phyloP scores from a whole-genome alignment of 2,329 filamentous ascomycete genomes.

The Fusarium albidum region DNA sequence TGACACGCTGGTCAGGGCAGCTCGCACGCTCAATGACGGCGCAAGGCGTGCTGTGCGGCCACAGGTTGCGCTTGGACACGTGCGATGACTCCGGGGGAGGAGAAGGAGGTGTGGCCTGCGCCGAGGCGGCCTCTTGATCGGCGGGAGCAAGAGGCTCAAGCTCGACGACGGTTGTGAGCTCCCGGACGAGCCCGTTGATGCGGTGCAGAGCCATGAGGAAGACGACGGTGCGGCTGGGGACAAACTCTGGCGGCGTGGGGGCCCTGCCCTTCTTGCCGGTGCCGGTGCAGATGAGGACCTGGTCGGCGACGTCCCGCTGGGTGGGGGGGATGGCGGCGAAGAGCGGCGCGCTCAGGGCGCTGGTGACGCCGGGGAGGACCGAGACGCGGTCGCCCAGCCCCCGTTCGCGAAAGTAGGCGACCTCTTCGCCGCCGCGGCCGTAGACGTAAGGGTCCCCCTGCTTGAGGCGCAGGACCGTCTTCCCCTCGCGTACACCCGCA shows the following conservation, averaged over 20 bases:
- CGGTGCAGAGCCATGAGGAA: conserved; percentile 96
- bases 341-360: conserved; percentile 83
- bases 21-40: conserved; percentile 93
- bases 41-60: conserved; percentile 83
- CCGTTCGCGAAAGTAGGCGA: conserved; percentile 78
- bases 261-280: conserved; percentile 90
- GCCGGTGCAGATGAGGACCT: conserved; percentile 95
- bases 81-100: conserved; percentile 20
- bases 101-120: conserved; percentile 21
- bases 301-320: conserved; percentile 88
- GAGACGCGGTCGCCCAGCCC: conserved; percentile 70
- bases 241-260: conserved; percentile 82
- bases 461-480: conserved; percentile 88
- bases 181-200: conserved; percentile 75
- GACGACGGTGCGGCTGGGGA: conserved; percentile 81
- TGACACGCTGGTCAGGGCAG: conserved; percentile 92
- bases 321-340: conserved; percentile 90
- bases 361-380: conserved; percentile 91
- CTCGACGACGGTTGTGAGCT: conserved; percentile 64
- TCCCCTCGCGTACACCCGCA: conserved; percentile 69
- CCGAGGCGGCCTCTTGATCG: conserved; percentile 31
- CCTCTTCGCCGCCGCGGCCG: conserved; percentile 92
- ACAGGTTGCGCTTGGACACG: conserved; percentile 54
- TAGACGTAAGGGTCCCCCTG: conserved; percentile 98
- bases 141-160: conserved; percentile 37